Percentiles rank a stretch among this genome's conserved stretches.
phyloP scores from a whole-genome alignment of 2,329 filamentous ascomycete genomes.

The Trichoderma aggressivum region DNA sequence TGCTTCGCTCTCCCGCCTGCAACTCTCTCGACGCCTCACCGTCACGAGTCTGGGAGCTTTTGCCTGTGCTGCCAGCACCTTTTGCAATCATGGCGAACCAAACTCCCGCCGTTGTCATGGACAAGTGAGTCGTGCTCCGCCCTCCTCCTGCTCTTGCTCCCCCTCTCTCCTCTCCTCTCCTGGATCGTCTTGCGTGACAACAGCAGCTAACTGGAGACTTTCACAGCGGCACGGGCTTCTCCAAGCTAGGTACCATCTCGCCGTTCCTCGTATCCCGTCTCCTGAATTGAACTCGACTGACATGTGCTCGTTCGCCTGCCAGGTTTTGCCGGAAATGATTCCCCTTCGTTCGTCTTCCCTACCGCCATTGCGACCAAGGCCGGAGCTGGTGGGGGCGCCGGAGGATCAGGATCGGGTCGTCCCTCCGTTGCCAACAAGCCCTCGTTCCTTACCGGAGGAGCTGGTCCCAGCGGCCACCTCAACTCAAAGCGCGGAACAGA shows the following conservation, averaged over 20 bases:
- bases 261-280: constrained; percentile 9
- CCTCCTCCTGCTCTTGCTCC: constrained; percentile 30
- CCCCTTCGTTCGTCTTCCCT: constrained; percentile 97
- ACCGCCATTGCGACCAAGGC: constrained; percentile 97
- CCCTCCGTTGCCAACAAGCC: constrained; percentile 93
- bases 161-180: constrained; percentile 20
- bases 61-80: constrained; percentile 27
- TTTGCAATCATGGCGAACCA: constrained; percentile 76
- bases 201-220: constrained; percentile 30
- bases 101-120: constrained; percentile 99
- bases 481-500: constrained; percentile 93
- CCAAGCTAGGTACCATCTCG: constrained; percentile 78
- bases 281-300: constrained; percentile 26
- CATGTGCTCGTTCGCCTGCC: constrained; percentile 13
- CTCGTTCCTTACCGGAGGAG: constrained; percentile 87
- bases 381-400: constrained; percentile 59
- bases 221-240: constrained; percentile 94
- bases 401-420: constrained; percentile 78
- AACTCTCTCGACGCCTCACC: constrained; percentile 17
- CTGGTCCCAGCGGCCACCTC: constrained; percentile 76
- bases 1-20: constrained; percentile 15
- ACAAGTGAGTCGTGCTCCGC: constrained; percentile 72
- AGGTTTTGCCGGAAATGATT: constrained; percentile 99
- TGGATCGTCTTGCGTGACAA: neutral
- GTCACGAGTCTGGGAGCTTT: constrained; percentile 13